These are phyloP conservation scores for Aegle marmelos DNA, from an alignment of 345 rosid species.

Conservation along the genomic window DNA sequence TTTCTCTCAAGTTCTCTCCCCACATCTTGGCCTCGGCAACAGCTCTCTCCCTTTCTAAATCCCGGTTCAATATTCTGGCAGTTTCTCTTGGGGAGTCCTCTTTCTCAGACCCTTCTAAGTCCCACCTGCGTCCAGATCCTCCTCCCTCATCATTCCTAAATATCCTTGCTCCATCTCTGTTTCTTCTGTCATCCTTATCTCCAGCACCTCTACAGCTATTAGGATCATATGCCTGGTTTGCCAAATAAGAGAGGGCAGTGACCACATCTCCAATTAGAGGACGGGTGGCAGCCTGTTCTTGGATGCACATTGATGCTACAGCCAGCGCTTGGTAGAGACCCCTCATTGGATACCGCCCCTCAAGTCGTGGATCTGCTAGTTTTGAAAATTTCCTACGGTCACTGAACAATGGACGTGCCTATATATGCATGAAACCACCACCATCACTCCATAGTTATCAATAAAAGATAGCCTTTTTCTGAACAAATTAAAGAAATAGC, in stretches of 20 bases:
- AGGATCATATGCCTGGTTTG: constrained; percentile 80
- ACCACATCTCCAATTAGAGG: constrained; percentile 95
- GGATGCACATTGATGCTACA: constrained; percentile 97
- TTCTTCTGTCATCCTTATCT: constrained; percentile 53
- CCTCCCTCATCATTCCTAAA: constrained; percentile 67
- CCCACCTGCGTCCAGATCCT: constrained; percentile 72
- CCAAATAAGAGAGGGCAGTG: constrained; percentile 88
- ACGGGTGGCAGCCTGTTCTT: constrained; percentile 94
- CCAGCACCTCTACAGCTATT: constrained; percentile 35
- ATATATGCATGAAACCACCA: constrained; percentile 22
- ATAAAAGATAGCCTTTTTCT: background rate
- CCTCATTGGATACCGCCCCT: constrained; percentile 79
- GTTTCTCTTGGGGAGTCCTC: constrained; percentile 89
- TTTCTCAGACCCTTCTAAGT: constrained; percentile 76
- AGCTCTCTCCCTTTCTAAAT: constrained; percentile 80
- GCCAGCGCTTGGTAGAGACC: constrained; percentile 95
- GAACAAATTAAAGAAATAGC: background rate
- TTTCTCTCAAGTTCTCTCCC: constrained; percentile 95
- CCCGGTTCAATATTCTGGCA: constrained; percentile 59
- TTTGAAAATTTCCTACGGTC: constrained; percentile 74
- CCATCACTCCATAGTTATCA: background rate
- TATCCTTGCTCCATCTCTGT: constrained; percentile 55
- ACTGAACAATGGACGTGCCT: constrained; percentile 87
- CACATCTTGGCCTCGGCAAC: constrained; percentile 98
- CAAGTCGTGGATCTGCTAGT: constrained; percentile 78